These are phyloP conservation scores for Thalassiosira gravida DNA, from an alignment of 352 stramenopile species.

Conservation along the genomic window DNA sequence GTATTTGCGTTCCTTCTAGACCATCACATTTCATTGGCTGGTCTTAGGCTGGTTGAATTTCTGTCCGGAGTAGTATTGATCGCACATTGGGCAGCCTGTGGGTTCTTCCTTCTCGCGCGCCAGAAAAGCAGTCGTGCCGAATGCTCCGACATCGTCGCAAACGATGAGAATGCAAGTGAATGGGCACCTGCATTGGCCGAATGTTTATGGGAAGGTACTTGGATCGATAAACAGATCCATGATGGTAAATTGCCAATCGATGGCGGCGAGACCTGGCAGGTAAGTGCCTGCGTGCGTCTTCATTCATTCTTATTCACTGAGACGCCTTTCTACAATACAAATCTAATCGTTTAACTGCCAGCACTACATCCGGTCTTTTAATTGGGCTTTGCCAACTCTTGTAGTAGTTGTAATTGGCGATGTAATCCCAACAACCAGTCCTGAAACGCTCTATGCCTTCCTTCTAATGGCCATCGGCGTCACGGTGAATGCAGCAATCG, in stretches of 20 bases:
- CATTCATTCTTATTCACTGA: too few species aligned
- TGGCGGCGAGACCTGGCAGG: constrained; percentile 42
- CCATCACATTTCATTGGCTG: constrained; percentile 42
- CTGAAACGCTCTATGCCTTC: constrained; percentile 79
- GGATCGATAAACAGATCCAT: constrained; percentile 76
- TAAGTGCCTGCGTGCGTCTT: too few species aligned
- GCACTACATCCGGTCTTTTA: constrained; percentile 75
- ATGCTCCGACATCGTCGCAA: constrained; percentile 23
- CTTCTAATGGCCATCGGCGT: constrained; percentile 81
- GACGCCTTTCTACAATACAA: too few species aligned
- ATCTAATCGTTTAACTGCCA: too few species aligned
- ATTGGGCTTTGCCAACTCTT: constrained; percentile 84
- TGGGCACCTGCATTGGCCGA: constrained; percentile 7
- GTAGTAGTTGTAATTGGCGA: constrained; percentile 84
- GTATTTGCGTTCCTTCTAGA: constrained; percentile 56
- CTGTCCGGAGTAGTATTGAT: constrained; percentile 65
- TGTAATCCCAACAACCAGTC: constrained; percentile 70
- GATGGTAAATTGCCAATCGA: constrained; percentile 58
- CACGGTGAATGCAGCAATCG: constrained; percentile 79
- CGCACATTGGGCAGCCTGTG: constrained; percentile 65
- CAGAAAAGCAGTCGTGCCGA: constrained; percentile 35
- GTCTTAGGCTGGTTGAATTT: constrained; percentile 58
- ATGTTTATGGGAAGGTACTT: constrained; percentile 67
- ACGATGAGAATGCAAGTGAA: not conserved
- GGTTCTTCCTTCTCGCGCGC: constrained; percentile 62